Base-by-base conservation (phyloP, 208 protist species). In the Leishmania amazonensis region DNA sequence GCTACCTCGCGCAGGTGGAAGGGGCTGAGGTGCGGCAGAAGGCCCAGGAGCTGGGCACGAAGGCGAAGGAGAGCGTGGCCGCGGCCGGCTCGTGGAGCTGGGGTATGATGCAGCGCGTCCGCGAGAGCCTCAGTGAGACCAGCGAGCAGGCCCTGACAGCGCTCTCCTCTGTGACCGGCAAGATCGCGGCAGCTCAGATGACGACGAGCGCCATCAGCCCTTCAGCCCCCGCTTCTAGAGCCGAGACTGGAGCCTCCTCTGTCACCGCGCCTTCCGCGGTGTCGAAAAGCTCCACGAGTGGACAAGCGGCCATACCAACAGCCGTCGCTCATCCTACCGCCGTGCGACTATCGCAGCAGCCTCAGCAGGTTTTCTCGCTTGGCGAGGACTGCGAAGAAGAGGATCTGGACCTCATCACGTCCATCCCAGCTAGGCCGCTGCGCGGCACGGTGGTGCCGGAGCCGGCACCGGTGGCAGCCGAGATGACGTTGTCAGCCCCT, bases 321-420 rank as follows among this genome's bases (percentile, higher is more conserved):
- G 64, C 79, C 17, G 72, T 24, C 3, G 60, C 76, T 65, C 64
- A 72, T 24, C n/a, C 67, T 7, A 51, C 45, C 24, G 71, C 76
- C 45, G 35, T 76, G 21, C 54, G 0, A 19, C 2, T 54, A 65
- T 13, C 60, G 21, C 62, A 71, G 57, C 57, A 62, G 21, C 67
- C 72, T 45, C 82, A 81, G 77, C 83, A 88, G 54, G 73, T 80
- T 62, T 93, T 95, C 74, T 92, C 90, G 13, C 81, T 94, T 0
- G 89, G 83, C n/a, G 89, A 88, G 51, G 83, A 85, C 15, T 88
- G 89, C 49, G 89, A 87, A 24, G 89, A 94, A 21, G 93, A 95
- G 11, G 93, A 95, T 81, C 83, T 95, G 65, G 90, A 88, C 73
- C 89, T 96, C 74, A 96, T 96, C 76, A 93, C 86, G 49, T 88